Conservation (phyloP, 2,329 filamentous ascomycete genomes). For the Nectriaceae sp. region DNA sequence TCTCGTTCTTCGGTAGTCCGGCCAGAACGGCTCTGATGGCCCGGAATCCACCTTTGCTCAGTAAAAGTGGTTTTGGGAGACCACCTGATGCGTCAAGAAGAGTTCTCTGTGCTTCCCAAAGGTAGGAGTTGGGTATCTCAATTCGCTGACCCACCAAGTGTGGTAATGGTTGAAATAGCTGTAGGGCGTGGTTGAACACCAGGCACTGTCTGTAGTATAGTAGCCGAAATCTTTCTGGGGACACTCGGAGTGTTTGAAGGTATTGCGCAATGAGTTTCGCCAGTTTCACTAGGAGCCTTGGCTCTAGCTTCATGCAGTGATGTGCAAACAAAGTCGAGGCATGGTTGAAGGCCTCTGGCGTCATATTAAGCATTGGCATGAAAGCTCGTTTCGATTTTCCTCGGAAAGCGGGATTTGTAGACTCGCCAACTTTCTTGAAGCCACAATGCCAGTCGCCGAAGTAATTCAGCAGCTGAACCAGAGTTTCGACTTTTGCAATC, state of each 20-base stretch:
- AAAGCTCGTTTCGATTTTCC: constrained; percentile 5
- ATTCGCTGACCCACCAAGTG: constrained; percentile 25
- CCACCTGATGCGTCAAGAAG: constrained; percentile 54
- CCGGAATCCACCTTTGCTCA: constrained; percentile 53
- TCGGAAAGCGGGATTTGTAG: background rate
- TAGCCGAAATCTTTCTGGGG: constrained; percentile 14
- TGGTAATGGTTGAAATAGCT: constrained; percentile 28
- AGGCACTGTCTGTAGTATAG: constrained; percentile 31
- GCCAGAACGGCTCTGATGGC: constrained; percentile 56
- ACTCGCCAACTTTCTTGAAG: constrained; percentile 7
- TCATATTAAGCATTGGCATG: constrained; percentile 17
- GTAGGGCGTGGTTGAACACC: constrained; percentile 34
- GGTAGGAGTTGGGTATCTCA: constrained; percentile 32
- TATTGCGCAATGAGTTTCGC: constrained; percentile 29
- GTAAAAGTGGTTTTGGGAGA: constrained; percentile 50
- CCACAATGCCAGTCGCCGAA: constrained; percentile 21
- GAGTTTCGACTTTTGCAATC: constrained; percentile 23
- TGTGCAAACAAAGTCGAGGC: constrained; percentile 28
- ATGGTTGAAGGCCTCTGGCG: constrained; percentile 24
- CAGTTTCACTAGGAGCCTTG: constrained; percentile 34
- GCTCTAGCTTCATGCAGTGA: constrained; percentile 36
- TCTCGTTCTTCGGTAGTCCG: constrained; percentile 52
- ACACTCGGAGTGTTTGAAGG: constrained; percentile 23
- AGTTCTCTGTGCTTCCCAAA: constrained; percentile 59
- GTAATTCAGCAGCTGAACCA: constrained; percentile 30